Percentiles rank a stretch among this genome's conserved stretches.
phyloP scores from a whole-genome alignment of 352 stramenopile species.

The Globisporangium yorkense region DNA sequence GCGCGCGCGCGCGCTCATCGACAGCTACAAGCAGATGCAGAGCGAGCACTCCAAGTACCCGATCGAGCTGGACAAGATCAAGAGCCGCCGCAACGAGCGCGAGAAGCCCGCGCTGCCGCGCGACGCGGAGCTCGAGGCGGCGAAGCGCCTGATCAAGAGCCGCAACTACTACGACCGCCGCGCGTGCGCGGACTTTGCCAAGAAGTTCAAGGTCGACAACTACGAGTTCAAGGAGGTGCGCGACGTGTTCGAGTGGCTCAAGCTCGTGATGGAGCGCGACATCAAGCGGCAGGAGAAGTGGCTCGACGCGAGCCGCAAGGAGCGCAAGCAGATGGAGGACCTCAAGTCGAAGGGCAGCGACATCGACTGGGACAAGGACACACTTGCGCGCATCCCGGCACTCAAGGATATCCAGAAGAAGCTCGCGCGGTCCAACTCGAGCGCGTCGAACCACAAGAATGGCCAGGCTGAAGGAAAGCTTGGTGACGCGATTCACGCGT shows the following conservation, averaged over 20 bases:
- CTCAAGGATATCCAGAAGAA: conserved; percentile 85
- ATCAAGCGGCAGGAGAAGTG: conserved; percentile 86
- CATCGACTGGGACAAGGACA: conserved; percentile 86
- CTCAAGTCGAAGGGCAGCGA: conserved; percentile 82
- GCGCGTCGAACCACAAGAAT: conserved; percentile 26
- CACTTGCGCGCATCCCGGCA: conserved; percentile 73
- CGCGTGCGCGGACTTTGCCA: conserved; percentile 69
- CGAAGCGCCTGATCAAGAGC: conserved; percentile 77
- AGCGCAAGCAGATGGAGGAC: conserved; percentile 80
- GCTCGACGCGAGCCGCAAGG: conserved; percentile 76
- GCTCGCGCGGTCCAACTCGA: conserved; percentile 46
- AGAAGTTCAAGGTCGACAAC: conserved; percentile 78
- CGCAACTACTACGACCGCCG: conserved; percentile 88
- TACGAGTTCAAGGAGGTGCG: conserved; percentile 78
- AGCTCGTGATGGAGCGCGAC: conserved; percentile 64
- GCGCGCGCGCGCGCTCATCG: conserved; percentile 69
- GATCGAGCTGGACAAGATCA: conserved; percentile 75
- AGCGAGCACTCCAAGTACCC: conserved; percentile 81
- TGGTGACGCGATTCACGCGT: conserved; percentile 65
- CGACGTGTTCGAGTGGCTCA: conserved; percentile 83
- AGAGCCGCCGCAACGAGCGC: conserved; percentile 68
- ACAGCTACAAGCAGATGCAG: conserved; percentile 89
- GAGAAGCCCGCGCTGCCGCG: conserved; percentile 60
- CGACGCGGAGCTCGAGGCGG: conserved; percentile 69
- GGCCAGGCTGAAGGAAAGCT: conserved; percentile 39